These are phyloP conservation scores for Omphalotus olearius DNA, from an alignment of 1,284 basidiomycete species.

Conservation along the genomic window DNA sequence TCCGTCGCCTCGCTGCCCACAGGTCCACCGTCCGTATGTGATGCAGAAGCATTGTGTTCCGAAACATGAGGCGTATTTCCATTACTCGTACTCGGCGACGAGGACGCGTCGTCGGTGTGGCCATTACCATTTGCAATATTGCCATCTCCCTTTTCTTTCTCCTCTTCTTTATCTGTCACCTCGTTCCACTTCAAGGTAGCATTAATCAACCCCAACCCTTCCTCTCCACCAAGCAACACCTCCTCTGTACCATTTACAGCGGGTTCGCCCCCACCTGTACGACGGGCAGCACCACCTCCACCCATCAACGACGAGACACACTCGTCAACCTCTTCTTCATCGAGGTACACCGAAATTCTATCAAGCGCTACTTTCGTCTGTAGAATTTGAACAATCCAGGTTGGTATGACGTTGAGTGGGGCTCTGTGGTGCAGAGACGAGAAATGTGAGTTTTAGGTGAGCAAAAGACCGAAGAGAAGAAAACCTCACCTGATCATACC, in stretches of 20 bases:
- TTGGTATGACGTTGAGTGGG: slow-evolving; percentile 10
- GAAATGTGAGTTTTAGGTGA: no score
- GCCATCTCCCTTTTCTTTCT: no score
- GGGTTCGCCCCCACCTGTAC: no score
- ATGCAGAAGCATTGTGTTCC: background rate
- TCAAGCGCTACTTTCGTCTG: slow-evolving; percentile 74
- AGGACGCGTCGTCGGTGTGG: background rate
- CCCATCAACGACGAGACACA: slow-evolving; percentile 60
- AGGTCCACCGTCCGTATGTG: no score
- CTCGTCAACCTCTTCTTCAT: slow-evolving; percentile 76
- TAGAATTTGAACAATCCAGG: slow-evolving; percentile 12
- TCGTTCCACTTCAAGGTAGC: slow-evolving; percentile 11
- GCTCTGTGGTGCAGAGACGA: slow-evolving; percentile 16
- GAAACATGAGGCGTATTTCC: background rate
- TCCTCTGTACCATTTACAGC: no score
- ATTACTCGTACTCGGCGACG: background rate
- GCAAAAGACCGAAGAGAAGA: background rate
- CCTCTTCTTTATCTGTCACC: background rate
- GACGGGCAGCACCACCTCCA: no score
- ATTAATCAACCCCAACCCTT: slow-evolving; percentile 1
- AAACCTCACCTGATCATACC: slow-evolving; percentile 56
- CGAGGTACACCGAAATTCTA: slow-evolving; percentile 77
- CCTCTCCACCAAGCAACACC: background rate
- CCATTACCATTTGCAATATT: background rate
- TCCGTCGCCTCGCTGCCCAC: no score